Evolutionary conservation across 805 yeast species (phyloP).

Genomic region (Saccharomycopsis fibuligera): DNA sequence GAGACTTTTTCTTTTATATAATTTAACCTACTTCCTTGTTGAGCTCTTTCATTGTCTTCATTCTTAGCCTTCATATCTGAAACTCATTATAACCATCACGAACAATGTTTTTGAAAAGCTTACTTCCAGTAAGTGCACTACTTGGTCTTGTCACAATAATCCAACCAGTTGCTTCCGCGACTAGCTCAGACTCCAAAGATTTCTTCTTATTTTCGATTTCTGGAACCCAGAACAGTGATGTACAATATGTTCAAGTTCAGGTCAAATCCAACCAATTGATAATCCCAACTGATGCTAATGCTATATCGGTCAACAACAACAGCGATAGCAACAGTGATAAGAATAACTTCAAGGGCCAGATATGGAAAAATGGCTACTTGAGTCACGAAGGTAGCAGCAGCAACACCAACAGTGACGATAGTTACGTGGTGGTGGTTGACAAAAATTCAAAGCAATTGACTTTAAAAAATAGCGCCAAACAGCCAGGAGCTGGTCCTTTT

Average conservation of each 20-base stretch:
- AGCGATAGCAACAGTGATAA: background rate
- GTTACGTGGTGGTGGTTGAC: constrained; percentile 8
- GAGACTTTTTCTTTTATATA: too few relatives aligned
- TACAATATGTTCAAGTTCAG: constrained; percentile 12
- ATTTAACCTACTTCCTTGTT: too few relatives aligned
- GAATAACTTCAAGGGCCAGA: constrained; percentile 2
- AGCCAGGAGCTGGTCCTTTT: constrained; percentile 7
- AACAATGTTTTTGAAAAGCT: too few relatives aligned
- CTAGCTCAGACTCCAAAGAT: too few relatives aligned
- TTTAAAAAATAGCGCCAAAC: too few relatives aligned
- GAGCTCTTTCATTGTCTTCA: too few relatives aligned
- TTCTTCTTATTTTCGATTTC: constrained; percentile 11
- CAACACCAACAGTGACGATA: too few relatives aligned
- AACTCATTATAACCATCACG: too few relatives aligned
- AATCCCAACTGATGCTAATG: background rate
- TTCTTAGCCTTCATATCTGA: too few relatives aligned
- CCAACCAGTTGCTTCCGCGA: too few relatives aligned
- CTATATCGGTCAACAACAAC: background rate
- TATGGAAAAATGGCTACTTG: constrained; percentile 14
- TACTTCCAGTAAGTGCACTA: too few relatives aligned
- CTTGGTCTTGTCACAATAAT: too few relatives aligned
- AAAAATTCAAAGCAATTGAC: background rate
- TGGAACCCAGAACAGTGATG: background rate
- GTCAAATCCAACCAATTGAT: background rate
- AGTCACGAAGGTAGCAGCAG: constrained; percentile 1